Evolutionary conservation across 23 red algal genomes (phyloP).

Genomic region (Agarophyton chilense): DNA sequence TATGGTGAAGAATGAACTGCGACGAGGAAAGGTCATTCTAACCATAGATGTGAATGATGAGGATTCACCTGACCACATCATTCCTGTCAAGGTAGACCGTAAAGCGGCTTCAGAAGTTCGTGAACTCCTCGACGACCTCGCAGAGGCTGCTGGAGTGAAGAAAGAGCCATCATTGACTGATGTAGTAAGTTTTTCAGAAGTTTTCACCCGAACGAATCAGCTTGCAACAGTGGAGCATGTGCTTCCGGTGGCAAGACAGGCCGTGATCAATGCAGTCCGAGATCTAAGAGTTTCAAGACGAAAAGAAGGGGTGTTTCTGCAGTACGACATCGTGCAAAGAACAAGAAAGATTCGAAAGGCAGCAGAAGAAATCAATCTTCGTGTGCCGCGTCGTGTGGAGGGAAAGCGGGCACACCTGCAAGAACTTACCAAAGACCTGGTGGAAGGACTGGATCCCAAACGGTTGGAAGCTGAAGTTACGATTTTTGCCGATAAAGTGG

Average conservation of each 20-base stretch:
- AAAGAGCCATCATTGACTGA: conserved; percentile 58
- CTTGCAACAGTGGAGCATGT: not conserved
- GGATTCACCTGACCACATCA: not conserved
- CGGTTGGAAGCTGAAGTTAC: conserved; percentile 77
- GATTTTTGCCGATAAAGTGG: conserved; percentile 66
- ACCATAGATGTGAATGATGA: conserved; percentile 34
- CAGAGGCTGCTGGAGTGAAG: conserved; percentile 39
- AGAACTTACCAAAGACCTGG: conserved; percentile 31
- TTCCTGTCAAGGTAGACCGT: conserved; percentile 26
- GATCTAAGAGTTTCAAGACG: conserved; percentile 48
- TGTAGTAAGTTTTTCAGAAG: conserved; percentile 69
- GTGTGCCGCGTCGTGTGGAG: conserved; percentile 42
- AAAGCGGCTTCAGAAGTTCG: conserved; percentile 41
- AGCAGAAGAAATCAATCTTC: conserved; percentile 46
- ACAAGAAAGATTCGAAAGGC: conserved; percentile 45
- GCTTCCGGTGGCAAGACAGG: conserved; percentile 32
- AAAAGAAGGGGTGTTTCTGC: conserved; percentile 61
- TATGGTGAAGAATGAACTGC: conserved; percentile 41
- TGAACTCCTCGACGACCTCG: conserved; percentile 60
- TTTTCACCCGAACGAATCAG: conserved; percentile 32
- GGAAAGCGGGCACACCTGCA: conserved; percentile 41
- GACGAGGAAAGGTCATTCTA: conserved; percentile 47
- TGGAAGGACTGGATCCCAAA: not conserved
- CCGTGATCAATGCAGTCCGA: conserved; percentile 48
- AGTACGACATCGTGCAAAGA: conserved; percentile 48